phyloP scores from a whole-genome alignment of 2,329 filamentous ascomycete genomes.

The Colletotrichum tamarilloi region DNA sequence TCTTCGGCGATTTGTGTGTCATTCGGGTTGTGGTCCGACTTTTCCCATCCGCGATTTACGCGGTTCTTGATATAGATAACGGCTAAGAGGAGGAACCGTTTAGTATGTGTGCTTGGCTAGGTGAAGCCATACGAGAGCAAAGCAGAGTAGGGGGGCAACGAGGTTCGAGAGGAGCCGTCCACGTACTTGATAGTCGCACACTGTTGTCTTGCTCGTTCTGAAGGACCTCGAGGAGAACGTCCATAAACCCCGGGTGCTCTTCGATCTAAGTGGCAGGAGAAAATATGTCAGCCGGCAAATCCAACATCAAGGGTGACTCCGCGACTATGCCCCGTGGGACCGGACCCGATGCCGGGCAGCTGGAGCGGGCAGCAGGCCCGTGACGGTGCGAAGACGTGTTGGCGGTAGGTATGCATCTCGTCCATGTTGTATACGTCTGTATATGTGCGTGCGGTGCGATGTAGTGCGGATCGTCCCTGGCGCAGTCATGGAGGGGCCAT shows the following conservation, averaged over 20 bases:
- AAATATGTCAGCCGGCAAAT: slow-evolving; percentile 25
- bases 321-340: background rate
- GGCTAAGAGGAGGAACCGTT: slow-evolving; percentile 62
- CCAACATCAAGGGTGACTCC: slow-evolving; percentile 36
- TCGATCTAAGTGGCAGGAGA: slow-evolving; percentile 74
- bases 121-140: background rate
- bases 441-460: slow-evolving; percentile 23
- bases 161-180: slow-evolving; percentile 35
- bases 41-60: slow-evolving; percentile 91
- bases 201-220: slow-evolving; percentile 87
- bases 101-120: slow-evolving; percentile 6
- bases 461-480: slow-evolving; percentile 31
- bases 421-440: background rate
- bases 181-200: slow-evolving; percentile 88
- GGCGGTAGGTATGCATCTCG: slow-evolving; percentile 16
- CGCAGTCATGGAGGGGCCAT: slow-evolving; percentile 26
- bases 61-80: slow-evolving; percentile 99
- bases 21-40: slow-evolving; percentile 77
- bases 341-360: background rate
- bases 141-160: slow-evolving; percentile 19
- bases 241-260: slow-evolving; percentile 88
- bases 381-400: slow-evolving; percentile 26
- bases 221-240: slow-evolving; percentile 90
- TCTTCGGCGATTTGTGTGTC: slow-evolving; percentile 84
- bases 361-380: slow-evolving; percentile 6